These are phyloP conservation scores for Talaromyces albobiverticillius DNA, from an alignment of 2,329 filamentous ascomycete genomes.

Conservation along the genomic window DNA sequence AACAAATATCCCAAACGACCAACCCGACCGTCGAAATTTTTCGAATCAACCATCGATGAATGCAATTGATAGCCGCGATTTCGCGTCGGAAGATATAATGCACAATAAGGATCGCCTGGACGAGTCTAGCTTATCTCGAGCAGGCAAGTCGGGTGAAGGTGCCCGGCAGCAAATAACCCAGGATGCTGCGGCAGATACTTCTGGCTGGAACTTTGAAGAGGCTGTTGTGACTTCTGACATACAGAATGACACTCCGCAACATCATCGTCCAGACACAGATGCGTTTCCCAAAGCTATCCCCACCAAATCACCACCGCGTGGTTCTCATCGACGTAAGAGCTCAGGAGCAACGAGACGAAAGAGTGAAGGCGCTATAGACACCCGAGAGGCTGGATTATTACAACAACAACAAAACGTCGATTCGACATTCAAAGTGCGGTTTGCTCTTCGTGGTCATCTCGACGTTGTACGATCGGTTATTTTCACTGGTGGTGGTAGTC, in stretches of 20 bases:
- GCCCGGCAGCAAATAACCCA: constrained; percentile 36
- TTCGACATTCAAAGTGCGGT: constrained; percentile 85
- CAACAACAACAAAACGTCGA: constrained; percentile 56
- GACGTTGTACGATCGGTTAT: constrained; percentile 93
- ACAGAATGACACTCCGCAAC: constrained; percentile 45
- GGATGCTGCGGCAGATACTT: constrained; percentile 49
- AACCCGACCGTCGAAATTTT: constrained; percentile 19
- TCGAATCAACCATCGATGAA: not conserved
- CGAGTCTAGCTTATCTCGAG: constrained; percentile 1
- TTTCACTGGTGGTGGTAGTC: constrained; percentile 93
- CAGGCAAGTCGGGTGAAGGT: constrained; percentile 32
- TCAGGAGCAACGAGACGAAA: constrained; percentile 69
- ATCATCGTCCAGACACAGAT: constrained; percentile 77
- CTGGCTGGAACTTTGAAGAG: constrained; percentile 96
- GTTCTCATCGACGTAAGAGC: constrained; percentile 74
- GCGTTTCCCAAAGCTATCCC: constrained; percentile 77
- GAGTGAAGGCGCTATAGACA: constrained; percentile 64
- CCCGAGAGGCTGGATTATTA: constrained; percentile 43
- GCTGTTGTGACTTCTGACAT: constrained; percentile 47
- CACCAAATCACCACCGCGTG: constrained; percentile 73
- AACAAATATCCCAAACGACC: constrained; percentile 43
- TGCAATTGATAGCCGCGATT: not conserved
- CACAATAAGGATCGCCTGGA: constrained; percentile 1
- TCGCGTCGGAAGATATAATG: not conserved
- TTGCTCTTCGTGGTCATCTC: constrained; percentile 86